Evolutionary conservation across 2,329 filamentous ascomycete species (phyloP), one percentile per base, ranked within the genome.

Genomic region (Beauveria sp.): DNA sequence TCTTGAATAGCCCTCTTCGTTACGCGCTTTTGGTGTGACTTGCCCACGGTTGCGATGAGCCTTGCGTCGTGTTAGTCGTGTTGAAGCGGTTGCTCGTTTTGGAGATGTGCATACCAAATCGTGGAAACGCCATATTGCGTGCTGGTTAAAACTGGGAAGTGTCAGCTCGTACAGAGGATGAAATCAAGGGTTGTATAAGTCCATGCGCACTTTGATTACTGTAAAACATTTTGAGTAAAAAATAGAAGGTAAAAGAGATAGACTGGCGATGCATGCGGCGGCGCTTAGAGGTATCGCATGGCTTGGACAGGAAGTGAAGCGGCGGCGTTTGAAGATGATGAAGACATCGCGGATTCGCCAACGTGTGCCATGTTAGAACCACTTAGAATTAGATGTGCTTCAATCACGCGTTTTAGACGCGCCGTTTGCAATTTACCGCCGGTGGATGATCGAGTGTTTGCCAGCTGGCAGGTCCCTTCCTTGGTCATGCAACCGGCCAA

Each of bases 41-140:
- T 90, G 20, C 92, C 92, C 2, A 96, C 83, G 0, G 93, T 99
- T 47, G 95, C 95, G 47, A 96, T 87, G 47, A 97, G 86, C 93
- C 93, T 97, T 65, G 46, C 38, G 46, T 18, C 28, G 42, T 63
- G 38, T 43, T 51, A 51, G 38, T 14, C 63, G 60, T 64, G 52
- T 62, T 65, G 61, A 9, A 18, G 50, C 18, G 24, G 20, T 9
- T n/a, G 18, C 24, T 24, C n/a, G 6, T 28, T 12, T 56, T 51
- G 3, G 18, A 18, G 18, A 30, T n/a, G 10, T 12, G 34, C 83
- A 69, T 80, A 96, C 93, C 95, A 99, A 63, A 99, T 88, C 2
- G 93, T 99, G 16, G 93, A 89, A 62, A 99, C 90, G 61, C 95
- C 95, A 83, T 97, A 90, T 72, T 95, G 88, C 70, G 86, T 86